These are phyloP conservation scores for Hortaea werneckii DNA, from an alignment of 2,329 filamentous ascomycete species.

Conservation along the genomic window DNA sequence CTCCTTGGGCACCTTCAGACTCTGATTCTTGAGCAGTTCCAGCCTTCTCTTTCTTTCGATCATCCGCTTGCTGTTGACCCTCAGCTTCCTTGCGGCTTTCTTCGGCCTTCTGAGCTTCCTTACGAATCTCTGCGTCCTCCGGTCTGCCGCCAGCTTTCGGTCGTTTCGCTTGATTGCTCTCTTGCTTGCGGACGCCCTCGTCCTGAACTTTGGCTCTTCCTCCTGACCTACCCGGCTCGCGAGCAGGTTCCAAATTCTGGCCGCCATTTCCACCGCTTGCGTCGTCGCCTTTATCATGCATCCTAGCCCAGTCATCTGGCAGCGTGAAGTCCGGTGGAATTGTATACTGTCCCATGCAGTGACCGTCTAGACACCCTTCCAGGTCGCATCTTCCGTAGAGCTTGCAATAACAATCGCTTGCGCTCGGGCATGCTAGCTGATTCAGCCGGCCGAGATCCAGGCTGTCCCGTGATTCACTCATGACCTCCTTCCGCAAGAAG, in stretches of 20 bases:
- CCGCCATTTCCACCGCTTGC: too few relatives aligned
- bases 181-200: too few relatives aligned
- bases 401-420: constrained; percentile 35
- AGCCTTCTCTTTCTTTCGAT: neutral
- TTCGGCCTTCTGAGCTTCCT: neutral
- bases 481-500: constrained; percentile 25
- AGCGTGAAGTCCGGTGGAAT: constrained; percentile 29
- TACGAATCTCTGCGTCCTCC: neutral
- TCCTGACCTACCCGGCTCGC: too few relatives aligned
- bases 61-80: neutral
- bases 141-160: too few relatives aligned
- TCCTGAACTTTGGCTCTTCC: too few relatives aligned
- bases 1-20: neutral
- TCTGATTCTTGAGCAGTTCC: neutral
- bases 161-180: too few relatives aligned
- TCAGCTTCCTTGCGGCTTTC: neutral
- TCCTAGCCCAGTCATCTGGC: constrained; percentile 12
- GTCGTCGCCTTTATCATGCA: neutral
- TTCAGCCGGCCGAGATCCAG: constrained; percentile 31
- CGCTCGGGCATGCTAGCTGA: constrained; percentile 27
- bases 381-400: constrained; percentile 32
- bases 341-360: constrained; percentile 31
- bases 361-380: constrained; percentile 17
- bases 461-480: neutral
- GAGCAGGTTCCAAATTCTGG: too few relatives aligned